phyloP scores from a whole-genome alignment of 345 rosid species.

The Salix arbutifolia region DNA sequence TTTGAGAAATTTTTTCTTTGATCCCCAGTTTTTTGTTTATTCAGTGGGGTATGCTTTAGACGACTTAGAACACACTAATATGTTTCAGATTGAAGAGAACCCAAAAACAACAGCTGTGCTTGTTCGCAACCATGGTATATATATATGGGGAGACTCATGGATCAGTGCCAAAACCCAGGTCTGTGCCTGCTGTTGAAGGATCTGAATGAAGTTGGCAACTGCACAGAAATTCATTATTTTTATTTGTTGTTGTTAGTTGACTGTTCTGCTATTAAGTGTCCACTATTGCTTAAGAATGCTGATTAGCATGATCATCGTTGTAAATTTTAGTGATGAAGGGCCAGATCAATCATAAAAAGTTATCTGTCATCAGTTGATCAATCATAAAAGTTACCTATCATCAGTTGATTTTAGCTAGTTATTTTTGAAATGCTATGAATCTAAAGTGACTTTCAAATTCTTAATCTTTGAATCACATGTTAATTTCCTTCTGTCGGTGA shows the following conservation, averaged over 20 bases:
- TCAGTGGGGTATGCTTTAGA: conserved; percentile 2
- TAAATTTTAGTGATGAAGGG: not conserved
- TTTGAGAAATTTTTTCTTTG: not conserved
- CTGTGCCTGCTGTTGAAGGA: conserved; percentile 7
- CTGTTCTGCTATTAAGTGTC: not conserved
- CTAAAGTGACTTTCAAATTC: not conserved
- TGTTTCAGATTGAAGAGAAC: conserved; percentile 68
- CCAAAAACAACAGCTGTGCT: conserved; percentile 94
- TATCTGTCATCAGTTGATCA: not conserved
- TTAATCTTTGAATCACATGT: not conserved
- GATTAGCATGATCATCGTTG: not conserved
- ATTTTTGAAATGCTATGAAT: not conserved
- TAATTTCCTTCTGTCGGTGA: not conserved
- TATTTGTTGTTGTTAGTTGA: not conserved
- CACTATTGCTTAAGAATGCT: not conserved
- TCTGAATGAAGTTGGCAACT: not conserved
- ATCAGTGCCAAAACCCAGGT: conserved; percentile 99
- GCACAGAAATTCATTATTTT: not conserved
- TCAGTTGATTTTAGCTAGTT: not conserved
- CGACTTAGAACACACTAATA: not conserved
- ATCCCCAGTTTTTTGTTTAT: not conserved
- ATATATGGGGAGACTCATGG: conserved; percentile 97
- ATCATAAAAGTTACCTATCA: not conserved
- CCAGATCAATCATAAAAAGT: not conserved
- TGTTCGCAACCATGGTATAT: conserved; percentile 92